These are phyloP conservation scores for Erodium chrysanthum DNA, from an alignment of 441 rosid species.

Conservation along the genomic window DNA sequence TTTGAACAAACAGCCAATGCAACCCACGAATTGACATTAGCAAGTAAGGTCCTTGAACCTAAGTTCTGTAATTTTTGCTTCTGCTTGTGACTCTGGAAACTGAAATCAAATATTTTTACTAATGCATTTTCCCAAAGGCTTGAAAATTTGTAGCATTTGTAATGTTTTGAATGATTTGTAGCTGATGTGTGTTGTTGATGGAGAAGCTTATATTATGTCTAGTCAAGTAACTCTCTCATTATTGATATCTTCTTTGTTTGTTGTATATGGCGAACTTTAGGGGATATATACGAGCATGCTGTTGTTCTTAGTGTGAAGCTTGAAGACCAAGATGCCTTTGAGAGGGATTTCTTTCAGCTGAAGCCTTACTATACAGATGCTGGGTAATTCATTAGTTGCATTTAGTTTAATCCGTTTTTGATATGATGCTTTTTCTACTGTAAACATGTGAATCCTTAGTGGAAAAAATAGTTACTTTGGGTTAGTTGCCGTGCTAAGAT, in stretches of 20 bases:
- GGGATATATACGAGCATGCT: slow-evolving; percentile 88
- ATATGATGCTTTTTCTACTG: background rate
- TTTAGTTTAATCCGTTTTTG: background rate
- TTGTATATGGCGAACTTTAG: slow-evolving; percentile 27
- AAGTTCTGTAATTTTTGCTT: background rate
- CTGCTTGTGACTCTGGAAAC: no score
- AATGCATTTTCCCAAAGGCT: background rate
- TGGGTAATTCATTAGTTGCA: slow-evolving; percentile 32
- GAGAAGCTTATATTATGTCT: no score
- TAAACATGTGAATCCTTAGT: background rate
- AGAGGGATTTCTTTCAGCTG: slow-evolving; percentile 91
- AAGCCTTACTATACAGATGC: slow-evolving; percentile 91
- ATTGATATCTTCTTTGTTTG: slow-evolving; percentile 1
- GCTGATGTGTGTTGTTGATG: no score
- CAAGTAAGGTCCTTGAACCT: slow-evolving; percentile 38
- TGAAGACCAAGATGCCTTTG: slow-evolving; percentile 93
- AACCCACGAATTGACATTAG: slow-evolving; percentile 53
- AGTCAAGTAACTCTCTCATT: background rate
- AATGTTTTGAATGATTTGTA: no score
- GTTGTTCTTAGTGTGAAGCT: slow-evolving; percentile 79
- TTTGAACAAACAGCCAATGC: slow-evolving; percentile 64
- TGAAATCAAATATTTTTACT: no score
- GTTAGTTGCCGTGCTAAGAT: background rate
- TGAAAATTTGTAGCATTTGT: background rate
- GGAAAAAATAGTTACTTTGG: background rate